phyloP scores from a whole-genome alignment of 2,329 filamentous ascomycete genomes.

The Biscogniauxia sp. region DNA sequence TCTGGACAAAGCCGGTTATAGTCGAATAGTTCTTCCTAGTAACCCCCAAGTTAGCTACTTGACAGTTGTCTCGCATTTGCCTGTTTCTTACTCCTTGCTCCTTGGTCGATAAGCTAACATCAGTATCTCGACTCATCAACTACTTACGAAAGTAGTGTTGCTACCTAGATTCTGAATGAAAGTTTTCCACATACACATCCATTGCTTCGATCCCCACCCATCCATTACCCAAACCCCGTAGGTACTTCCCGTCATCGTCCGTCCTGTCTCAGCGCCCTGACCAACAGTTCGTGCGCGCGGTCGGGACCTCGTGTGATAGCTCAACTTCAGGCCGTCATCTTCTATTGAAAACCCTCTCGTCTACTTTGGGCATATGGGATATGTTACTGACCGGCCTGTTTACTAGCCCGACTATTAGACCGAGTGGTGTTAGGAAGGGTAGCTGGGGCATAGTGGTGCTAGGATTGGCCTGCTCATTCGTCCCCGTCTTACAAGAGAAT shows the following conservation, averaged over 20 bases:
- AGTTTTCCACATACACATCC: background rate
- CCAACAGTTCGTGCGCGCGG: conserved; percentile 34
- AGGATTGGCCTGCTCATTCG: background rate
- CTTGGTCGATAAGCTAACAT: background rate
- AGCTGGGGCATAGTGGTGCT: background rate
- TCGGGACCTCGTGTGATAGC: conserved; percentile 27
- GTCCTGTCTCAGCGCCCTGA: conserved; percentile 30
- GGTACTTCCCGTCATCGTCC: conserved; percentile 3
- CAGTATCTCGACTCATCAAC: background rate
- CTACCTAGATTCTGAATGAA: background rate
- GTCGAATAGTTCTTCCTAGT: background rate
- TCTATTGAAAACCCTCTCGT: conserved; percentile 4
- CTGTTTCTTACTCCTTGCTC: background rate
- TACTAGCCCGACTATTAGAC: background rate
- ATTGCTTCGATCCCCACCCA: conserved; percentile 9
- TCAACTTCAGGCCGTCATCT: conserved; percentile 18
- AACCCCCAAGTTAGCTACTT: background rate
- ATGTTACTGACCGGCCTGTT: background rate
- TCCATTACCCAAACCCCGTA: background rate
- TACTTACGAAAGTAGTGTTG: background rate
- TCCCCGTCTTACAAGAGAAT: background rate
- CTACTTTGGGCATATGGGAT: background rate
- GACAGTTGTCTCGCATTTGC: background rate
- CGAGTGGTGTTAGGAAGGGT: background rate
- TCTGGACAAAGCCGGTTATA: background rate